Percentiles rank a stretch among this genome's conserved stretches.
Evolutionary conservation across 768 basidiomycete genomes (phyloP).

Genomic region (Amanita rimosa): DNA sequence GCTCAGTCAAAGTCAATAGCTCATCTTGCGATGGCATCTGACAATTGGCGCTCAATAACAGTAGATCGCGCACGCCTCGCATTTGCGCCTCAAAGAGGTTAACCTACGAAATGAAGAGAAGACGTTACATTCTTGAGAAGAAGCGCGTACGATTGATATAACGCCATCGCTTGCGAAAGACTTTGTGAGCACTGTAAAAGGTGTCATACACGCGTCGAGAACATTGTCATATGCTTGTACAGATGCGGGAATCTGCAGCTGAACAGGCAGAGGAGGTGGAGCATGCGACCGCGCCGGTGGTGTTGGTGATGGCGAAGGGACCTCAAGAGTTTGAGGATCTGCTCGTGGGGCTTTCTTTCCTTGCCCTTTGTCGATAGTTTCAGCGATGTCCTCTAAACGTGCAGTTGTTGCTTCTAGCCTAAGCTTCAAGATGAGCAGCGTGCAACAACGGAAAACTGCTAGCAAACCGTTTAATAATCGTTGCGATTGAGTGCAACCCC

Average conservation of each 20-base stretch:
- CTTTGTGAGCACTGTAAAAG: constrained; percentile 63
- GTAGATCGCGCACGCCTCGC: constrained; percentile 52
- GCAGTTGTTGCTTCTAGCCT: constrained; percentile 92
- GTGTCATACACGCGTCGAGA: constrained; percentile 61
- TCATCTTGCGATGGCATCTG: constrained; percentile 63
- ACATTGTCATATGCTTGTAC: constrained; percentile 72
- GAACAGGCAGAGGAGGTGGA: constrained; percentile 21
- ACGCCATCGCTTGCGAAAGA: constrained; percentile 59
- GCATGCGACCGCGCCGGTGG: constrained; percentile 20
- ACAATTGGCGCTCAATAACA: constrained; percentile 61
- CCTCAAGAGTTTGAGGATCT: constrained; percentile 16
- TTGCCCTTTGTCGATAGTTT: constrained; percentile 16
- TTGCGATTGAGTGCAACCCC: constrained; percentile 66
- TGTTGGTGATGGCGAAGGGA: constrained; percentile 18
- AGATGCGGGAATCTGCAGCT: constrained; percentile 36
- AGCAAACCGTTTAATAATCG: constrained; percentile 70
- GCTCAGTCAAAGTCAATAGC: constrained; percentile 47
- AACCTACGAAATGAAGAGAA: constrained; percentile 33
- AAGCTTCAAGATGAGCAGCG: constrained; percentile 13
- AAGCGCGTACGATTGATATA: constrained; percentile 59
- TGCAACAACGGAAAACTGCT: neutral
- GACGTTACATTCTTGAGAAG: neutral
- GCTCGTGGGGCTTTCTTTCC: neutral
- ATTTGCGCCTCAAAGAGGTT: constrained; percentile 57
- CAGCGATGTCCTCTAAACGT: constrained; percentile 83